phyloP scores from a whole-genome alignment of 768 basidiomycete genomes.

The Pisolithus albus region DNA sequence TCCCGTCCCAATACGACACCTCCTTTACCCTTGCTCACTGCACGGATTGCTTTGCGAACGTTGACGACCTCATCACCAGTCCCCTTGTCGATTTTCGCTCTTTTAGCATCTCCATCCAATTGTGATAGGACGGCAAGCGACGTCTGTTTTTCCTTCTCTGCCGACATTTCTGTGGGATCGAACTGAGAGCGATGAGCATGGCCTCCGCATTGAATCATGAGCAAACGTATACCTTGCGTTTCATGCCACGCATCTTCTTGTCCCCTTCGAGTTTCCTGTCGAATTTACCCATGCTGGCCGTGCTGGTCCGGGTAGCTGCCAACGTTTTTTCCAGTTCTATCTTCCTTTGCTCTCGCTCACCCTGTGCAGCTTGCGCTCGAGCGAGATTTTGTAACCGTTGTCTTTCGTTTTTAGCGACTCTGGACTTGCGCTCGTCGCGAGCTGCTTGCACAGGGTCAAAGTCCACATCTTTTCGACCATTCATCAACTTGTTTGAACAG shows the following conservation, averaged over 20 bases:
- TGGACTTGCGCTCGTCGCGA: slow-evolving; percentile 70
- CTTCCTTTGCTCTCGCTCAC: slow-evolving; percentile 51
- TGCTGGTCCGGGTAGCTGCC: slow-evolving; percentile 71
- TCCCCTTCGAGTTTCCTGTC: slow-evolving; percentile 89
- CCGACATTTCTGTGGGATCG: slow-evolving; percentile 68
- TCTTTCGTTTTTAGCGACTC: slow-evolving; percentile 78
- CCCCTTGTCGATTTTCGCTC: slow-evolving; percentile 38
- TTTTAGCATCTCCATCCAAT: slow-evolving; percentile 66
- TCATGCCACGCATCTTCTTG: slow-evolving; percentile 78
- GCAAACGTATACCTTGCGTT: slow-evolving; percentile 69
- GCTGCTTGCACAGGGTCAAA: slow-evolving; percentile 73
- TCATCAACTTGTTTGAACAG: neutral
- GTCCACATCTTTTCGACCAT: slow-evolving; percentile 52
- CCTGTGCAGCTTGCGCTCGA: slow-evolving; percentile 38
- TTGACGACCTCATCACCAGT: slow-evolving; percentile 57
- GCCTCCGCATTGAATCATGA: neutral
- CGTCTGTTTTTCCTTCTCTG: slow-evolving; percentile 59
- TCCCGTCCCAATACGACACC: slow-evolving; percentile 50
- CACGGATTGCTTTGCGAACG: slow-evolving; percentile 80
- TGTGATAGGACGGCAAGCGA: slow-evolving; percentile 72
- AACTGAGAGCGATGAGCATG: slow-evolving; percentile 47
- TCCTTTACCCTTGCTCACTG: slow-evolving; percentile 64
- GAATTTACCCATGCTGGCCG: slow-evolving; percentile 94
- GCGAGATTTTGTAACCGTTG: slow-evolving; percentile 69
- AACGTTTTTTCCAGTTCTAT: slow-evolving; percentile 69